These are phyloP conservation scores for Diaporthe humulicola DNA, from an alignment of 2,329 filamentous ascomycete genomes.

Conservation along the genomic window DNA sequence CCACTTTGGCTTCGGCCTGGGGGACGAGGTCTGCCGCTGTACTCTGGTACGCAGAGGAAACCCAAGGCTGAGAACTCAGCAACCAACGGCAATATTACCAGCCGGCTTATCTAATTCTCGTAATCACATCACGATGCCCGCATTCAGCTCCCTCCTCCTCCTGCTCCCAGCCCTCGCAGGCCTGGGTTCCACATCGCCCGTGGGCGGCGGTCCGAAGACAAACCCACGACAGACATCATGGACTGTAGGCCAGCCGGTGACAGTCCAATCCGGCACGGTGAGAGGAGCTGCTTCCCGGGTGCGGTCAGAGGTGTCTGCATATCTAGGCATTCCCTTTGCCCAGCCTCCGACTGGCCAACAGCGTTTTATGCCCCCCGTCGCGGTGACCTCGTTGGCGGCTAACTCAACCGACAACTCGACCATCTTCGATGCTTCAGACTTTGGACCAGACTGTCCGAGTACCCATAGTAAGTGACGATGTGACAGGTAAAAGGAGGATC, in stretches of 20 bases:
- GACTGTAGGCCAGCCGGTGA: slow-evolving; percentile 10
- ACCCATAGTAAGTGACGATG: neutral
- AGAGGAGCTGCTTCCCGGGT: slow-evolving; percentile 2
- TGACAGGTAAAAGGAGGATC: accelerated
- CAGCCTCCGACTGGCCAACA: slow-evolving; percentile 26
- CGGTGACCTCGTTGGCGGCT: slow-evolving; percentile 2
- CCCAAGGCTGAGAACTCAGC: neutral
- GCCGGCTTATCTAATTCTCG: neutral
- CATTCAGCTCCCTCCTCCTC: neutral
- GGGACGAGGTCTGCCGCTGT: neutral
- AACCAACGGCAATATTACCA: neutral
- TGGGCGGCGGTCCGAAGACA: neutral
- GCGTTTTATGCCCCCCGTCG: slow-evolving; percentile 25
- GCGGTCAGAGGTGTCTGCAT: slow-evolving; percentile 11
- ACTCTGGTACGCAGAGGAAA: neutral
- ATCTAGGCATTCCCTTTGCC: slow-evolving; percentile 27
- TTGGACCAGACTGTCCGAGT: slow-evolving; percentile 18
- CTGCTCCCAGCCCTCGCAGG: neutral
- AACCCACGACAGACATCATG: neutral
- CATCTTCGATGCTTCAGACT: neutral
- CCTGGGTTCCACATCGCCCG: neutral
- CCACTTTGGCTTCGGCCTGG: too few relatives aligned
- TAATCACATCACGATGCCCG: neutral
- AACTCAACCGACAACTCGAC: slow-evolving; percentile 9
- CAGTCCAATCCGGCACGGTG: neutral